Evolutionary conservation across 371 early-diverging fungal genomes (phyloP).

Genomic region (Apophysomyces variabilis): DNA sequence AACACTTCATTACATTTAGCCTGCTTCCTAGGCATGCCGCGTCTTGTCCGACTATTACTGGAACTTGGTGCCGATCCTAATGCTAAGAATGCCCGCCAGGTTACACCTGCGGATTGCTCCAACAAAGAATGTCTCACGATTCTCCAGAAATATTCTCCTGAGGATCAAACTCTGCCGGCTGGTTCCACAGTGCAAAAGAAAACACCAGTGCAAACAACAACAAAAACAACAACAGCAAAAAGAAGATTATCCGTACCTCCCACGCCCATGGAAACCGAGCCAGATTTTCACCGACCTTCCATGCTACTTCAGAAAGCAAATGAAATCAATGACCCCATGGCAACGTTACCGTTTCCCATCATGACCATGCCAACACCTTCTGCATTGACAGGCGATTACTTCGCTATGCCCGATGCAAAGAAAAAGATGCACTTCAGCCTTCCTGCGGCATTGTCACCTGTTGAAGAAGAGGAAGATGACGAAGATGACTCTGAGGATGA

Average conservation of each 20-base stretch:
- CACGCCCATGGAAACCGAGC: not conserved
- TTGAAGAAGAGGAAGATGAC: conserved; percentile 12
- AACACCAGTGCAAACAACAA: not conserved
- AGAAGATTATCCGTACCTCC: not conserved
- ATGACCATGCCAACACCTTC: not conserved
- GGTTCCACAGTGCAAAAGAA: not conserved
- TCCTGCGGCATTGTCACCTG: conserved; percentile 10
- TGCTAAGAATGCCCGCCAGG: conserved; percentile 64
- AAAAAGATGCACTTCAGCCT: conserved; percentile 3
- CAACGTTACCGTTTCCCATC: not conserved
- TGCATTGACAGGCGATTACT: not conserved
- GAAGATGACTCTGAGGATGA: conserved; percentile 9
- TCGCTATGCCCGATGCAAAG: conserved; percentile 7
- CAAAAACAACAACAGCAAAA: not conserved
- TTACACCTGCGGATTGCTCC: conserved; percentile 74
- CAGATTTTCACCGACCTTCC: not conserved
- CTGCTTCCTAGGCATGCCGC: conserved; percentile 71
- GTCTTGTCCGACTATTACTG: conserved; percentile 63
- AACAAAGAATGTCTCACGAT: conserved; percentile 21
- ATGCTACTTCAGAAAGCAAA: conserved; percentile 1
- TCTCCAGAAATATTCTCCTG: not conserved
- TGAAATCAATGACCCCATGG: not conserved
- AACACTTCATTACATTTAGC: conserved; percentile 77
- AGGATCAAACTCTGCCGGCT: not conserved
- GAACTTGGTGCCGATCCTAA: conserved; percentile 64